A percentile compares a stretch with the other conserved stretches of the same genome.
Conservation (phyloP, 73 alveolate genomes). For the Symbiodinium pilosum region DNA sequence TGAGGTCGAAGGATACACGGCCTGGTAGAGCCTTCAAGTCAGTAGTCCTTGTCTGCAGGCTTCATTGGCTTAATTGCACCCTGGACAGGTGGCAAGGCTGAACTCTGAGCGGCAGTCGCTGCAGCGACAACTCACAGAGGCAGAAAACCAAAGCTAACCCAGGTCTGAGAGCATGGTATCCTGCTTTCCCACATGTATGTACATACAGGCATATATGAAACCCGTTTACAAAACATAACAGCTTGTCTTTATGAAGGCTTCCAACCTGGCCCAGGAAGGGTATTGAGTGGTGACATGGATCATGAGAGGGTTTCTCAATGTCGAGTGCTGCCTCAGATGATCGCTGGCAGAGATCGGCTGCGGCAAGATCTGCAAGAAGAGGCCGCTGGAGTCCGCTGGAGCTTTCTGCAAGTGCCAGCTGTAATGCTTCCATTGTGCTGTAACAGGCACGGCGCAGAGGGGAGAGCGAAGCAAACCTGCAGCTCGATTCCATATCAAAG, state of each 20-base stretch:
- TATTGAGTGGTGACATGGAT: background rate
- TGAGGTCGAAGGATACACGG: too few relatives aligned
- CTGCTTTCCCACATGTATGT: too few relatives aligned
- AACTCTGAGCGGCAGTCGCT: slow-evolving; percentile 11
- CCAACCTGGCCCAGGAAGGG: background rate
- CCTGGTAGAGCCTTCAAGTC: too few relatives aligned
- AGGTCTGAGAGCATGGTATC: background rate
- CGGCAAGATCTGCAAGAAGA: background rate
- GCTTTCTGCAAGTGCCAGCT: background rate
- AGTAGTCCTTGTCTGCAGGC: background rate
- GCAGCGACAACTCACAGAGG: slow-evolving; percentile 8
- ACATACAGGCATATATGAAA: too few relatives aligned
- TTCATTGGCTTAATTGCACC: background rate
- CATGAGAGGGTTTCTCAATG: too few relatives aligned
- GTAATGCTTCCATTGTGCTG: too few relatives aligned
- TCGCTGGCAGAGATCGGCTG: slow-evolving; percentile 12
- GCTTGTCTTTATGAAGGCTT: too few relatives aligned
- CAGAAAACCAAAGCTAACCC: background rate
- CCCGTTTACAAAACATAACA: too few relatives aligned
- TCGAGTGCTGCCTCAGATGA: background rate
- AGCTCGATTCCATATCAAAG: background rate
- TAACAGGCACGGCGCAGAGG: background rate
- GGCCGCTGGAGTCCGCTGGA: background rate
- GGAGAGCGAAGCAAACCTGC: slow-evolving; percentile 5
- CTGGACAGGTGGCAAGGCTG: background rate